These are phyloP conservation scores for Candida insectalens DNA, from an alignment of 805 yeast genomes.

Conservation along the genomic window DNA sequence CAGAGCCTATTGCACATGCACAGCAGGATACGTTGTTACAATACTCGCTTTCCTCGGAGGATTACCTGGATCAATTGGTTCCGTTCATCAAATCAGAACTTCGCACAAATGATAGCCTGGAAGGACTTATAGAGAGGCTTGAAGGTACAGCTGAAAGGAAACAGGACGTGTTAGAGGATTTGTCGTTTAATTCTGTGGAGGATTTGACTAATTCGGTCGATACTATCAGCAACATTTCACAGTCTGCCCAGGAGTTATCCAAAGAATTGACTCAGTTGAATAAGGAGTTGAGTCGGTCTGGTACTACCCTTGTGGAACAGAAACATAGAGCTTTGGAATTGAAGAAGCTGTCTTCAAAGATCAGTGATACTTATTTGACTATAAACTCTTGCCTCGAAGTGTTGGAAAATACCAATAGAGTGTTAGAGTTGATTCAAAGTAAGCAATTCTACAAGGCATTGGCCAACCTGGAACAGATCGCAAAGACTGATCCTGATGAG, in stretches of 20 bases:
- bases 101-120: slow-evolving; percentile 36
- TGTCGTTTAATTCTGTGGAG: slow-evolving; percentile 53
- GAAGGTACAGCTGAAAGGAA: slow-evolving; percentile 42
- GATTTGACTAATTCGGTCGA: slow-evolving; percentile 49
- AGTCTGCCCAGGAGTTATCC: slow-evolving; percentile 45
- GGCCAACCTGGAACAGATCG: slow-evolving; percentile 69
- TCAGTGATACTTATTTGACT: slow-evolving; percentile 61
- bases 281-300: slow-evolving; percentile 50
- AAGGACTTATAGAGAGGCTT: slow-evolving; percentile 45
- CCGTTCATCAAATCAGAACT: slow-evolving; percentile 65
- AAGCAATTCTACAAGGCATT: slow-evolving; percentile 79
- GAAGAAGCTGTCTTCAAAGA: slow-evolving; percentile 55
- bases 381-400: slow-evolving; percentile 71
- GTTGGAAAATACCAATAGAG: slow-evolving; percentile 75
- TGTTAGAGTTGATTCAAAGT: slow-evolving; percentile 68
- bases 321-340: slow-evolving; percentile 51
- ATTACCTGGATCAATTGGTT: slow-evolving; percentile 70
- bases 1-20: no score
- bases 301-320: slow-evolving; percentile 50
- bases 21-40: no score
- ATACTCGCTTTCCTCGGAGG: slow-evolving; percentile 51
- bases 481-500: slow-evolving; percentile 56
- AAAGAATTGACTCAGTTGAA: slow-evolving; percentile 49
- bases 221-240: slow-evolving; percentile 52
- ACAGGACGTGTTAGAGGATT: slow-evolving; percentile 51